Base-by-base conservation (phyloP, 1,284 basidiomycete genomes). In the Puccinia novopanici region DNA sequence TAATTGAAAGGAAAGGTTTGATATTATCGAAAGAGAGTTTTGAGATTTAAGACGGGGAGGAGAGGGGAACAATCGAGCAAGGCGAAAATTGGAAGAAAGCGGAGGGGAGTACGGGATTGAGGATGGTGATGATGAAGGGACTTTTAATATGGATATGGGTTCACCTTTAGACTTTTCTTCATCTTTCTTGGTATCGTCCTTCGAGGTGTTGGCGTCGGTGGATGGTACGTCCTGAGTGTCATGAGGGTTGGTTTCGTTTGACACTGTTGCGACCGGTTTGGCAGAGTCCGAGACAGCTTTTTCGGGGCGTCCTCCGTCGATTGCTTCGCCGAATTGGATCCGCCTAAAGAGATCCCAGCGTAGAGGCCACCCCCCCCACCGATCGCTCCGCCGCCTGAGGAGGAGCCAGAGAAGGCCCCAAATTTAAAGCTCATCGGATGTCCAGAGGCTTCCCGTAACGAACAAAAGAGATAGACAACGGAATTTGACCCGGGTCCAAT, bases 111-210 rank as follows among this genome's bases (percentile, higher is more conserved):
- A 27, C 50, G 22, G 67, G 22, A 30, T 61, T 75, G 59, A 72
- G 45, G 65, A 24, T 27, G 45, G 52, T 22, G 59, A 37, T 63
- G 57, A 54, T 3, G 30, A 45, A 48, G n/a, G 55, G 54, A 48
- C 15, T 30, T 79, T 61, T 30, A 42, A 54, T 22, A 72, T 72
- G 70, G 70, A 72, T 34, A n/a, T 59, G 22, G 27, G 74, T 73
- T 73, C 70, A 80, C 78, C 78, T 80, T 80, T 80, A 24, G 78
- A 80, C 37, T 80, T 80, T 8, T 80, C 78, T 45, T 71, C 68
- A 61, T 80, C 78, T 65, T 65, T 75, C 45, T 75, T 75, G 45
- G 45, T 50, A 8, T 75, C 57, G 3, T 45, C 52, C 54, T 59
- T 73, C 42, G 34, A n/a, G 50, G 13, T 42, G 54, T 55, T 45